Evolutionary conservation across 106 monocot species (phyloP).

Genomic region (Chionographis japonica): DNA sequence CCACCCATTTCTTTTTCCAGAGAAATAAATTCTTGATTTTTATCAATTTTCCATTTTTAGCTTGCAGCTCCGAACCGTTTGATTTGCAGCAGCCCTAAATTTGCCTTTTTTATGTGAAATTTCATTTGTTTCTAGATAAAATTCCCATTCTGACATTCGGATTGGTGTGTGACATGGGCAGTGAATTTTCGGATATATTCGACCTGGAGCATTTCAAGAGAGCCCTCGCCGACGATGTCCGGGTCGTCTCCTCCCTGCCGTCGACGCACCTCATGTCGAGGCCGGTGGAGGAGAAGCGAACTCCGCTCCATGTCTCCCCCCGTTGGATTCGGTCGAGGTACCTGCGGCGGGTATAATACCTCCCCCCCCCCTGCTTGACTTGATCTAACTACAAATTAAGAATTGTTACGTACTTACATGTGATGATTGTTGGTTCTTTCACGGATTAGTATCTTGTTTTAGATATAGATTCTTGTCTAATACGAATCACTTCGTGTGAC

Average conservation of each 20-base stretch:
- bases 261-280: constrained; percentile 69
- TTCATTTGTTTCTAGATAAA: too few relatives aligned
- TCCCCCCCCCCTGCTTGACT: not conserved
- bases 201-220: constrained; percentile 84
- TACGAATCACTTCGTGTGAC: too few relatives aligned
- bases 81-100: not conserved
- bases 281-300: constrained; percentile 62
- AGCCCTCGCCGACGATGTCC: constrained; percentile 63
- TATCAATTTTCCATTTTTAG: too few relatives aligned
- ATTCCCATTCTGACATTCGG: not conserved
- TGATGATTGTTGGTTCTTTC: too few relatives aligned
- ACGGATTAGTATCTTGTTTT: too few relatives aligned
- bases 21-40: too few relatives aligned
- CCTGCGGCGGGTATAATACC: constrained; percentile 29
- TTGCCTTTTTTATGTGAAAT: too few relatives aligned
- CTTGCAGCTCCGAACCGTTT: too few relatives aligned
- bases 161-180: constrained; percentile 17
- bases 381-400: not conserved
- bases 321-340: constrained; percentile 71
- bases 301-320: constrained; percentile 64
- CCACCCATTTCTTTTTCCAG: not conserved
- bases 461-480: too few relatives aligned
- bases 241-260: constrained; percentile 74
- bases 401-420: constrained; percentile 1
- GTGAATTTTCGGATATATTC: constrained; percentile 90